phyloP scores from a whole-genome alignment of 2,329 filamentous ascomycete species.

The Diplodia scrobiculata region DNA sequence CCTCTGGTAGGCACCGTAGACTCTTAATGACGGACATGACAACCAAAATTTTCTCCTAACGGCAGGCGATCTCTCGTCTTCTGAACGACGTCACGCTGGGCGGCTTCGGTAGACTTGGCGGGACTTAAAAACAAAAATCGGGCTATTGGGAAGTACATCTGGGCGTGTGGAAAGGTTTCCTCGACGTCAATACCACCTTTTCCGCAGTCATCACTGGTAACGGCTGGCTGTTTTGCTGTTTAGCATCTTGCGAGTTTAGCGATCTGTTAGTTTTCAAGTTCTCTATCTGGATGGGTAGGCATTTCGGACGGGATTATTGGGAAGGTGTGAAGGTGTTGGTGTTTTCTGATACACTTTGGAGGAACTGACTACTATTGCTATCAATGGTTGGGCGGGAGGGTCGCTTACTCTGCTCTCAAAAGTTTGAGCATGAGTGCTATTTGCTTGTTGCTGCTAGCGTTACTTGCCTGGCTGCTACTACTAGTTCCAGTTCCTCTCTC shows the following conservation, averaged over 20 bases:
- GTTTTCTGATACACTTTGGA: conserved; percentile 8
- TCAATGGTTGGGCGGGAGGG: conserved; percentile 20
- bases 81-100: conserved; percentile 40
- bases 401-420: conserved; percentile 24
- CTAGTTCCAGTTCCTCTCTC: conserved; percentile 8
- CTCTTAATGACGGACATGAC: conserved; percentile 22
- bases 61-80: conserved; percentile 35
- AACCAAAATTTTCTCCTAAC: conserved; percentile 20
- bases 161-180: conserved; percentile 22
- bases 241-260: conserved; percentile 25
- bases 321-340: conserved; percentile 26
- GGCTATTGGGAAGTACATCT: conserved; percentile 21
- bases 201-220: conserved; percentile 12
- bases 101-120: conserved; percentile 39
- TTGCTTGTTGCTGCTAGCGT: conserved; percentile 24
- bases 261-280: conserved; percentile 15
- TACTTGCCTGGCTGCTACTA: conserved; percentile 8
- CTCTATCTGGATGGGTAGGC: conserved; percentile 16
- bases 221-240: conserved; percentile 24
- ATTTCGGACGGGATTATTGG: conserved; percentile 5
- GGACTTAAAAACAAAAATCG: conserved; percentile 32
- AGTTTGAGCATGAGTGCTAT: conserved; percentile 14
- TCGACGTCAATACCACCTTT: conserved; percentile 10
- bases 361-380: conserved; percentile 20
- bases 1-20: conserved; percentile 11